Base-by-base conservation (phyloP, 23 red algal genomes). In the Pyropia yezoensis region DNA sequence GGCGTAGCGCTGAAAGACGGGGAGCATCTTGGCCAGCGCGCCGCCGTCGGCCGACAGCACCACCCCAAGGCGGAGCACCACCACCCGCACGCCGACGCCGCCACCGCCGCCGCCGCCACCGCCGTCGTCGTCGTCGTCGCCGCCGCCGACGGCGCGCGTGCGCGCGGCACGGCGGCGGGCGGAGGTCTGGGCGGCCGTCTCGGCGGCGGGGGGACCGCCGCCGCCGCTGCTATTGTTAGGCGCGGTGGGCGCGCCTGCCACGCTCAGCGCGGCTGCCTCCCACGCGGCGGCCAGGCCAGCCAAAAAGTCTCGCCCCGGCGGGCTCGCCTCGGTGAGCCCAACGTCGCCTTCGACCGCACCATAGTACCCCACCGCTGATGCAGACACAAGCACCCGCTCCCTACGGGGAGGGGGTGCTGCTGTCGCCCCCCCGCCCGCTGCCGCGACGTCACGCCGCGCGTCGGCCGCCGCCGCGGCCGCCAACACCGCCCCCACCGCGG, bases 311-410 rank as follows among this genome's bases (percentile, higher is more conserved):
- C 25, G 27, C 23, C 91, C 88, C 8, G 61, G 27, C 6, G 64
- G 56, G 7, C 26, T 27, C 18, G 66, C 21, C 55, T 96, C 91
- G 30, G 77, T 77, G 73, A 96, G 86, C 9, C 39, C 39, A 3
- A 32, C 62, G 26, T 51, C 62, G 18, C 61, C 69, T 24, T 73
- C 65, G 29, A 63, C 73, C 24, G 86, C 73, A 19, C 91, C 91
- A 62, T 96, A 96, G 52, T 86, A 96, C 29, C 91, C 91, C 24
- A 96, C 78, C 19, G 91, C 91, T 7, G 83, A 89, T 9, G 83
- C 78, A 22, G 52, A 74, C 28, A 96, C 60, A 8, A 96, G 57
- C 51, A 90, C 85, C 17, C 39, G 39, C 39, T 47, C 39, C 39
- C 39, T 3, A 8, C 39, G 39, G 39, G 39, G 39, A 0, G 39